Conservation (phyloP, 2,329 filamentous ascomycete genomes). For the Arthrobotrys sphaeroides region DNA sequence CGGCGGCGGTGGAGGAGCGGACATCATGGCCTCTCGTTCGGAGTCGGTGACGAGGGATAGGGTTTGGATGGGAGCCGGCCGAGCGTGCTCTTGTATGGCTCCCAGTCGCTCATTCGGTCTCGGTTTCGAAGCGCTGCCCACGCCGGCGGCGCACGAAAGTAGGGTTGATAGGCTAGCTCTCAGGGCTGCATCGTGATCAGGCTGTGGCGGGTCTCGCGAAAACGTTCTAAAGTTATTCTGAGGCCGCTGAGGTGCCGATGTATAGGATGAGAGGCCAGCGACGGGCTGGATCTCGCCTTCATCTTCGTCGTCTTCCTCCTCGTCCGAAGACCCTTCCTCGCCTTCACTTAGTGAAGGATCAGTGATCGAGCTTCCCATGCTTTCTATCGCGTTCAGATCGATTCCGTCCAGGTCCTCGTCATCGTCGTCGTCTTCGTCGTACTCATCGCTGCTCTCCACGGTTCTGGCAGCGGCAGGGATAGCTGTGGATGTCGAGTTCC, state of each 20-base stretch:
- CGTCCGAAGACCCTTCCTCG: constrained; percentile 36
- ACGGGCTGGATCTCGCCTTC: constrained; percentile 44
- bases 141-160: constrained; percentile 91
- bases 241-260: constrained; percentile 28
- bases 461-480: constrained; percentile 32
- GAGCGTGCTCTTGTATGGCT: constrained; percentile 34
- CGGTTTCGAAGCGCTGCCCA: constrained; percentile 75
- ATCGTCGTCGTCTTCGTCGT: constrained; percentile 35
- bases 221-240: constrained; percentile 50
- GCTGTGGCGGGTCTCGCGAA: constrained; percentile 65
- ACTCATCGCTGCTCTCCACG: constrained; percentile 48
- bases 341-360: constrained; percentile 50
- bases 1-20: constrained; percentile 31
- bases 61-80: constrained; percentile 44
- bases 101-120: constrained; percentile 38
- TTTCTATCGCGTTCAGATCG: constrained; percentile 41
- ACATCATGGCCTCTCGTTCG: constrained; percentile 49
- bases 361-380: constrained; percentile 49
- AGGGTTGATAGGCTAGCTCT: constrained; percentile 93
- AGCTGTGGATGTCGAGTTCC: constrained; percentile 48
- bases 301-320: constrained; percentile 34
- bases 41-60: constrained; percentile 45
- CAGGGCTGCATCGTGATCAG: constrained; percentile 91
- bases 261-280: constrained; percentile 33
- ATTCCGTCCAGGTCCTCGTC: constrained; percentile 51